Evolutionary conservation across 495 filamentous ascomycete species (phyloP), one percentile per base, ranked within the genome.

Genomic region (Penicillium arizonense): DNA sequence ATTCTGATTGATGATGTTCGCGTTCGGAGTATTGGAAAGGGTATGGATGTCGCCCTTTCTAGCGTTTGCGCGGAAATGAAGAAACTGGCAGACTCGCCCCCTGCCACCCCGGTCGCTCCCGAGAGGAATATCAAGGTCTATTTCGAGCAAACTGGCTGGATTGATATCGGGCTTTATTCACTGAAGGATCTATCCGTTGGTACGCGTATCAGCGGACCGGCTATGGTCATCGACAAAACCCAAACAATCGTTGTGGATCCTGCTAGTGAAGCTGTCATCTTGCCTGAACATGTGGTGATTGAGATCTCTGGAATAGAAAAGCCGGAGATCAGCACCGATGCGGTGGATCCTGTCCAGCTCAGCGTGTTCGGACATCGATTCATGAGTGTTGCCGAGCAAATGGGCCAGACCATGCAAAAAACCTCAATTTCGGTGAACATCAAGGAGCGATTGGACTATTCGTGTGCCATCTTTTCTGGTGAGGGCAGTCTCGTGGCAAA

Each of bases 331-430:
- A 73, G 72, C 52, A 69, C 74, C 47, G 68, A 78, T 20, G 79
- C 80, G 43, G 81, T 77, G 30, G 74, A 96, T 59, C 93, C 94
- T 0, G 96, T 98, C 66, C 88, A 94, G 71, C 82, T 98, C 8
- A 95, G 86, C 65, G 95, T 98, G 52, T 98, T 98, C 60, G 90
- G 90, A 1, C 92, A 98, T 67, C 78, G 94, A 0, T 98, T 98
- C 74, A 98, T 98, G 94, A 91, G 93, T 10, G 97, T 98, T 63
- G 94, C 94, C 3, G 94, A 98, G 70, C 93, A 97, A 66, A 97
- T 97, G 93, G 94, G 94, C 4, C 77, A 90, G 48, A 92, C 94
- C 3, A 76, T 98, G 24, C 94, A 97, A 58, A 98, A 97, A 78
- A 98, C 94, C 0, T 93, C 89, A 56, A 93, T 98, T 40, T 95